Evolutionary conservation across 768 basidiomycete genomes (phyloP).

Genomic region (Pleurotus djamor): DNA sequence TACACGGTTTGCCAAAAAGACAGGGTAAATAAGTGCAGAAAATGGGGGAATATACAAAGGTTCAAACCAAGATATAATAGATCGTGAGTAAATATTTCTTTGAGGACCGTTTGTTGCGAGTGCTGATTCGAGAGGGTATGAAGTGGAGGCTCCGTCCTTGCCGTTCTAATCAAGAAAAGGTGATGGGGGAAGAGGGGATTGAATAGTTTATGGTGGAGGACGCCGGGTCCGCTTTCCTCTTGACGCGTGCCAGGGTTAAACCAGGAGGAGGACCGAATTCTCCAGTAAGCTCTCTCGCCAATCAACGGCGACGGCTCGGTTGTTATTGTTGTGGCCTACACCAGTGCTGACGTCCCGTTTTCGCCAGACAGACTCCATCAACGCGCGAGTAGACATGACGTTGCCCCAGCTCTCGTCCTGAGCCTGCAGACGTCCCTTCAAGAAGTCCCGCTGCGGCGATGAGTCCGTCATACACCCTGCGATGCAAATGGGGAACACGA

Average conservation of each 20-base stretch:
- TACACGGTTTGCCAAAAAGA: not conserved
- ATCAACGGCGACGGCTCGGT: slow-evolving; percentile 35
- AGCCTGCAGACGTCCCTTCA: slow-evolving; percentile 53
- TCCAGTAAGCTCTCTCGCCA: slow-evolving; percentile 61
- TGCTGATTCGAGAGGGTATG: not conserved
- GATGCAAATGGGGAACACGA: slow-evolving; percentile 74
- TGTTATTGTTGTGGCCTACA: not conserved
- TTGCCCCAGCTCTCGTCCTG: slow-evolving; percentile 62
- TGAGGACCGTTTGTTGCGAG: not conserved
- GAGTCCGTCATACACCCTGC: slow-evolving; percentile 75
- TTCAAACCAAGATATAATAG: not conserved
- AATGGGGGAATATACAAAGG: not conserved
- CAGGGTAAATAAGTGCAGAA: not conserved
- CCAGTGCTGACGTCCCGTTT: slow-evolving; percentile 54
- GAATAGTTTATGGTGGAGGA: not conserved
- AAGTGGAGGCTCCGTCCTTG: not conserved
- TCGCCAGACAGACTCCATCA: slow-evolving; percentile 74
- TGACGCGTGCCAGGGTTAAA: slow-evolving; percentile 26
- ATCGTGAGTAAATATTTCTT: not conserved
- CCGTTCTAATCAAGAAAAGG: not conserved
- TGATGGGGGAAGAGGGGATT: not conserved
- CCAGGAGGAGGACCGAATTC: slow-evolving; percentile 44
- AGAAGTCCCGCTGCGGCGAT: slow-evolving; percentile 50
- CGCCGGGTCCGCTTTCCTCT: not conserved
- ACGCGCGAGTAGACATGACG: slow-evolving; percentile 49